Evolutionary conservation across 345 rosid species (phyloP), one percentile per base, ranked within the genome.

Genomic region (Zanthoxylum bungeanum): DNA sequence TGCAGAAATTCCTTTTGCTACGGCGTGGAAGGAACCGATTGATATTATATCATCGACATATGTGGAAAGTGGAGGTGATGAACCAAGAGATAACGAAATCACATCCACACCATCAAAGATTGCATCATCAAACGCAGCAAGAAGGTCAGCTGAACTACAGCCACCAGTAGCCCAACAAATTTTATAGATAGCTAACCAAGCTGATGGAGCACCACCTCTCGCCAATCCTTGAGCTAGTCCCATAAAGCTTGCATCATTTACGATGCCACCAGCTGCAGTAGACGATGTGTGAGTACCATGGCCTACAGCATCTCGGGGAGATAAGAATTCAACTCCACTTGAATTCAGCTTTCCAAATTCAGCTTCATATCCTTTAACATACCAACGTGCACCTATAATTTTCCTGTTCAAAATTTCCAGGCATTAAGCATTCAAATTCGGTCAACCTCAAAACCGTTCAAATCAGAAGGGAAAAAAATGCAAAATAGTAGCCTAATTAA

Each of bases 71-170:
- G 85, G 79, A 11, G 73, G 77, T 2, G 74, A 28, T 9, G 78
- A 57, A 16, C 89, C 89, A 22, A 83, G 68, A 40, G 89, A 83
- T 36, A 76, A 28, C 0, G 86, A 83, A 53, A 85, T 56, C 47
- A 85, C 73, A 47, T 85, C 70, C 3, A 85, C 84, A 9, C 86
- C 85, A 66, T 85, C 89, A 61, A 30, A 66, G 21, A 81, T 70
- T 24, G 86, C 89, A 71, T 76, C 75, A 49, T 85, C 89, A 73
- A 83, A 66, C 7, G 86, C 86, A 37, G 85, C 85, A 0, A 87
- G 82, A 59, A 83, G 65, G 59, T 84, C 88, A 5, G 84, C 78
- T 16, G 76, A 70, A 46, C 76, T 64, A 74, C 91, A 87, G 9
- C 75, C 82, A 27, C 73, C 76, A 4, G 75, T 61, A 50, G 80